Evolutionary conservation across 1,139 yeast species (phyloP).

Genomic region (Kodamaea fungicola): DNA sequence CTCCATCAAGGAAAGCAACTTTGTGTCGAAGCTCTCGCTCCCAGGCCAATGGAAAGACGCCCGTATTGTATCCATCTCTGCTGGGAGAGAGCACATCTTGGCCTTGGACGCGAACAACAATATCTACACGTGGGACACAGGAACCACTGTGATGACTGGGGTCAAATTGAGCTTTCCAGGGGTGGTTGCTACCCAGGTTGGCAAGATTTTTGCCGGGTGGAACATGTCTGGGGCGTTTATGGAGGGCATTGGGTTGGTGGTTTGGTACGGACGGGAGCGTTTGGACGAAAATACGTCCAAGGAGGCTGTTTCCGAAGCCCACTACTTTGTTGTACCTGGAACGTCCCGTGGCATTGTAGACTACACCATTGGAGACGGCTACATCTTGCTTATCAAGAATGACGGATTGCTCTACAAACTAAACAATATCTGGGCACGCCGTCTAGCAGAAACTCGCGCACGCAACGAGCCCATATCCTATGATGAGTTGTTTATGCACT

Average conservation of each 20-base stretch:
- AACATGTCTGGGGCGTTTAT: slow-evolving; percentile 52
- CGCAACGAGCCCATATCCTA: slow-evolving; percentile 1
- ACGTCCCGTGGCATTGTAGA: slow-evolving; percentile 47
- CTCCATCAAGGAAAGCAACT: slow-evolving; percentile 24
- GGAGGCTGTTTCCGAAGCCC: slow-evolving; percentile 24
- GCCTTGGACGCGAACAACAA: slow-evolving; percentile 54
- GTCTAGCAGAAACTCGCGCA: slow-evolving; percentile 3
- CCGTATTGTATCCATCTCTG: slow-evolving; percentile 48
- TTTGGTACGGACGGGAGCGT: slow-evolving; percentile 53
- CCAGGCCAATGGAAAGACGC: slow-evolving; percentile 10
- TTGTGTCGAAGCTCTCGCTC: slow-evolving; percentile 22
- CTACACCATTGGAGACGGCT: slow-evolving; percentile 53
- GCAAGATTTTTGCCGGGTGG: slow-evolving; percentile 70
- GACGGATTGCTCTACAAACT: slow-evolving; percentile 45
- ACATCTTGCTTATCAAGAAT: slow-evolving; percentile 41
- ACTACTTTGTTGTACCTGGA: slow-evolving; percentile 38
- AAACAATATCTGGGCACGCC: slow-evolving; percentile 6
- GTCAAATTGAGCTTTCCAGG: slow-evolving; percentile 42
- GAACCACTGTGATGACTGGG: slow-evolving; percentile 41
- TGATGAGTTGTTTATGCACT: slow-evolving; percentile 10
- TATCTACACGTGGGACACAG: slow-evolving; percentile 65
- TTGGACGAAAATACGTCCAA: slow-evolving; percentile 22
- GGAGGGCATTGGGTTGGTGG: slow-evolving; percentile 50
- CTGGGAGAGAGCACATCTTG: slow-evolving; percentile 66
- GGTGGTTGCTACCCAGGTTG: slow-evolving; percentile 17